Conservation (phyloP, 208 protist genomes). For the Borovskyia barvae region DNA sequence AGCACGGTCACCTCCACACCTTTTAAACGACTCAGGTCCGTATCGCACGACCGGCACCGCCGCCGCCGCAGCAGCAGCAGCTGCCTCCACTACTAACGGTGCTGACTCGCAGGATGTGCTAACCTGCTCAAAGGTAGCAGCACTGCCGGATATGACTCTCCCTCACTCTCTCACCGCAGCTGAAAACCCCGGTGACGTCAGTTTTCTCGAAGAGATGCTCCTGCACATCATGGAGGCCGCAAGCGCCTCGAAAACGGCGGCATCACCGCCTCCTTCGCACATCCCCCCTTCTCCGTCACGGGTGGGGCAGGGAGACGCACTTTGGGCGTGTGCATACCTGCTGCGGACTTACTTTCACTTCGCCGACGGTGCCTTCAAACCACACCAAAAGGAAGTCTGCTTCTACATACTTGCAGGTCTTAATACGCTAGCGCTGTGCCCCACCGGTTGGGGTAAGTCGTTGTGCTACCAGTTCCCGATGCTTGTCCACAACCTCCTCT, state of each 20-base stretch:
- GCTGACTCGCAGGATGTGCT: no score
- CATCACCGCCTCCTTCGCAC: neutral
- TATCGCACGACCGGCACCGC: no score
- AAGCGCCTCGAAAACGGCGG: neutral
- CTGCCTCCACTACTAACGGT: neutral
- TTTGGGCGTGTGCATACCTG: slow-evolving; percentile 50
- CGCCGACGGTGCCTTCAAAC: slow-evolving; percentile 57
- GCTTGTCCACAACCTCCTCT: slow-evolving; percentile 75
- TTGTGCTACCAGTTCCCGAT: slow-evolving; percentile 96
- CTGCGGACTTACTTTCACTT: slow-evolving; percentile 63
- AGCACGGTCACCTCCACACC: no score
- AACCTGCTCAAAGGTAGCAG: no score
- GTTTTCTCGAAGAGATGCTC: slow-evolving; percentile 15
- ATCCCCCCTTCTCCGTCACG: neutral
- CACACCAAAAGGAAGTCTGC: slow-evolving; percentile 76
- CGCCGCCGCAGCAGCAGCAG: neutral
- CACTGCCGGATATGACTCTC: neutral
- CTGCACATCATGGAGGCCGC: slow-evolving; percentile 15
- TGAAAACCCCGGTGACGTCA: neutral
- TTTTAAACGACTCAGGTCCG: no score
- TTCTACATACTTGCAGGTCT: slow-evolving; percentile 53
- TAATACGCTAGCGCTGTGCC: slow-evolving; percentile 90
- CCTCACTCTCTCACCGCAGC: neutral
- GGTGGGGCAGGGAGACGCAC: slow-evolving; percentile 18
- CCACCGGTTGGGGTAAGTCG: slow-evolving; percentile 96